Percentiles rank a stretch among this genome's conserved stretches.
phyloP scores from a whole-genome alignment of 1,139 yeast genomes.

The Yamadazyma blattariae region DNA sequence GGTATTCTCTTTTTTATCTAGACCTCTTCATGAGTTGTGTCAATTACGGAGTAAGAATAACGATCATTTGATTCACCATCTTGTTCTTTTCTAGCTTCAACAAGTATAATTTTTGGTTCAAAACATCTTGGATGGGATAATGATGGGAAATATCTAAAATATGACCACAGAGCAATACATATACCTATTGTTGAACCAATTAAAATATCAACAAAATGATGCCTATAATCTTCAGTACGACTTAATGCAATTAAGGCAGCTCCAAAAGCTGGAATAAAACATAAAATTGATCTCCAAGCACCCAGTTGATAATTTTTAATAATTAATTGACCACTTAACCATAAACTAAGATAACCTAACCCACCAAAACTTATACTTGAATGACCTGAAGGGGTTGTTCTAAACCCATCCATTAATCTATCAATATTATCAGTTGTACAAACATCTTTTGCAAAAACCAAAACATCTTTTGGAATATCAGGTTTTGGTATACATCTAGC shows the following conservation, averaged over 20 bases:
- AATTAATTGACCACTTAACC: conserved; percentile 62
- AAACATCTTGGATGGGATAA: conserved; percentile 18
- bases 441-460: conserved; percentile 56
- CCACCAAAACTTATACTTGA: conserved; percentile 68
- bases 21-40: conserved; percentile 5
- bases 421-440: conserved; percentile 52
- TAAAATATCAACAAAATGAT: conserved; percentile 68
- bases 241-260: conserved; percentile 67
- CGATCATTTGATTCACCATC: not conserved
- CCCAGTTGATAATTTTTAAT: conserved; percentile 40
- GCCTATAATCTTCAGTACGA: conserved; percentile 77
- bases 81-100: conserved; percentile 8
- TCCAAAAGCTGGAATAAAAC: conserved; percentile 44
- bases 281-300: conserved; percentile 49
- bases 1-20: no score
- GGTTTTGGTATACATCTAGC: conserved; percentile 63
- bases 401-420: conserved; percentile 61
- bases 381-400: conserved; percentile 81
- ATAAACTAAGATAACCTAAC: conserved; percentile 57
- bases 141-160: conserved; percentile 36
- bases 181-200: conserved; percentile 58
- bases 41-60: conserved; percentile 5
- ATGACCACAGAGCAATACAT: conserved; percentile 33
- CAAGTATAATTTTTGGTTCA: conserved; percentile 20
- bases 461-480: conserved; percentile 43